Conservation (phyloP, 2,329 filamentous ascomycete genomes). For the Penicillium concentricum region DNA sequence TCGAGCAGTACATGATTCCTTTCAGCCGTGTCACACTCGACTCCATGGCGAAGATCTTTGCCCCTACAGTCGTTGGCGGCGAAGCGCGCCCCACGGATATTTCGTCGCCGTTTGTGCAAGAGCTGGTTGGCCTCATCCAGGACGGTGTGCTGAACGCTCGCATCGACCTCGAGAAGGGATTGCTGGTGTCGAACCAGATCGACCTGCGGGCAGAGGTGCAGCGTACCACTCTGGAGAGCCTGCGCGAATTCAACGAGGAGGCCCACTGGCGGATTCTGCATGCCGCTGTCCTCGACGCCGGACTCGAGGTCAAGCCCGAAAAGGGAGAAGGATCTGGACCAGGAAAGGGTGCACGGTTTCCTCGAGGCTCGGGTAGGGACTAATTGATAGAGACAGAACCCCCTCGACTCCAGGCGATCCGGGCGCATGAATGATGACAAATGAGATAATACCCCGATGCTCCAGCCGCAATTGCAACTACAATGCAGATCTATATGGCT, state of each 20-base stretch:
- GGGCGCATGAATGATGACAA: conserved; percentile 13
- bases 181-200: conserved; percentile 69
- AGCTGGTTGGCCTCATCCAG: conserved; percentile 77
- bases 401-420: background rate
- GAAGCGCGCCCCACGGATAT: conserved; percentile 63
- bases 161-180: conserved; percentile 78
- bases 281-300: conserved; percentile 72
- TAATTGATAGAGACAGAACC: background rate
- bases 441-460: conserved; percentile 25
- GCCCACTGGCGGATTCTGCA: conserved; percentile 74
- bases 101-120: conserved; percentile 48
- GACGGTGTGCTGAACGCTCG: conserved; percentile 69
- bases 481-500: conserved; percentile 2
- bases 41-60: conserved; percentile 76
- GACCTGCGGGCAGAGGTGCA: conserved; percentile 71
- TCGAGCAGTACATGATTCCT: conserved; percentile 86
- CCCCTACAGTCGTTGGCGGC: conserved; percentile 38
- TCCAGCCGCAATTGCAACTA: background rate
- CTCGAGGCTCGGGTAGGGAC: background rate
- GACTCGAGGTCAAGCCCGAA: conserved; percentile 64
- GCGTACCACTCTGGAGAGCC: conserved; percentile 63
- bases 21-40: conserved; percentile 83
- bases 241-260: conserved; percentile 70
- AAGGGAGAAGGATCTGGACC: conserved; percentile 11
- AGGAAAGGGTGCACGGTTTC: background rate